Percentiles rank a stretch among this genome's conserved stretches.
Conservation (phyloP, 169 alveolate species). For the Babesia ovis region DNA sequence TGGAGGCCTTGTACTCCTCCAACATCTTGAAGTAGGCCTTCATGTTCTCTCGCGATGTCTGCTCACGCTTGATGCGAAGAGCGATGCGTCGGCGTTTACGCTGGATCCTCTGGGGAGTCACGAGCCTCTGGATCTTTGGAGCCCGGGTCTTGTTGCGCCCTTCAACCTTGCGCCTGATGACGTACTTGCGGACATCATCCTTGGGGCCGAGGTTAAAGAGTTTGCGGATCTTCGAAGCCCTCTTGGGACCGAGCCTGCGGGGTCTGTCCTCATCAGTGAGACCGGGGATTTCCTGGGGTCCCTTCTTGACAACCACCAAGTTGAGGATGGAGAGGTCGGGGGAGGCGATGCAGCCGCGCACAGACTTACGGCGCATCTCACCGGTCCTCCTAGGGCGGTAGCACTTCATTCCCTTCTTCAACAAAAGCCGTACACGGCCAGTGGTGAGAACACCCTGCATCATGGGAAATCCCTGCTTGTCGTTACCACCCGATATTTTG, state of each 20-base stretch:
- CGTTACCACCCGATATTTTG: slow-evolving; percentile 96
- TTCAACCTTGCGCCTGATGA: slow-evolving; percentile 85
- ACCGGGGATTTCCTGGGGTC: slow-evolving; percentile 95
- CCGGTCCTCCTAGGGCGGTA: slow-evolving; percentile 98
- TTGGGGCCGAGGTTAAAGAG: slow-evolving; percentile 90
- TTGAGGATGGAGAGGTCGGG: slow-evolving; percentile 97
- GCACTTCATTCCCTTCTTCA: slow-evolving; percentile 90
- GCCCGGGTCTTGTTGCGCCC: slow-evolving; percentile 93
- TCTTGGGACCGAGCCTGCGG: slow-evolving; percentile 99
- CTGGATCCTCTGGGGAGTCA: slow-evolving; percentile 97
- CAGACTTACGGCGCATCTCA: slow-evolving; percentile 97
- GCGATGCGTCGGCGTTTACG: slow-evolving; percentile 90
- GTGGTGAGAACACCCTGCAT: slow-evolving; percentile 97
- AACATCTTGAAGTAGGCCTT: slow-evolving; percentile 76
- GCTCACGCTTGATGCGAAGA: slow-evolving; percentile 67
- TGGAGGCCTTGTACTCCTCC: slow-evolving; percentile 63
- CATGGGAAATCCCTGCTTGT: slow-evolving; percentile 99
- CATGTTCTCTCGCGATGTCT: slow-evolving; percentile 63
- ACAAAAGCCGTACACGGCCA: slow-evolving; percentile 86
- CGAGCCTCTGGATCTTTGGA: slow-evolving; percentile 98
- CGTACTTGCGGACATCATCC: slow-evolving; percentile 96
- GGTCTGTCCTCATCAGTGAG: slow-evolving; percentile 96
- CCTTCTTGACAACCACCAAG: slow-evolving; percentile 95
- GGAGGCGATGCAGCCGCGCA: slow-evolving; percentile 99
- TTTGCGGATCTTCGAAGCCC: slow-evolving; percentile 97